phyloP scores from a whole-genome alignment of 208 protist species.

The Herpetomonas tarakana region DNA sequence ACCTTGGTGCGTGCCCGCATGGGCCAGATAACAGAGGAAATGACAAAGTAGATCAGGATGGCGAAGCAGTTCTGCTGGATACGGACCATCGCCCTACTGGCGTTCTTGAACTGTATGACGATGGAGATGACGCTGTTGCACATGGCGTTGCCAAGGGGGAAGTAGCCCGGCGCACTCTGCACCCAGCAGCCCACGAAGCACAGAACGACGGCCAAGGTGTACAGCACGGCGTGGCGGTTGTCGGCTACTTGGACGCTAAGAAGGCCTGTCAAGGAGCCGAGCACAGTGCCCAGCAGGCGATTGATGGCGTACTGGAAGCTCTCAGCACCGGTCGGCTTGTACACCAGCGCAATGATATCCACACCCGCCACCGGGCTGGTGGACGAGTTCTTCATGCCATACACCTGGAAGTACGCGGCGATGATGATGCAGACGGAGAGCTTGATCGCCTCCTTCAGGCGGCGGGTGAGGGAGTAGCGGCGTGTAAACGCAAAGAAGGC shows the following conservation, averaged over 20 bases:
- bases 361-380: slow-evolving; percentile 68
- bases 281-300: slow-evolving; percentile 80
- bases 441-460: slow-evolving; percentile 85
- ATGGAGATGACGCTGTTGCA: slow-evolving; percentile 81
- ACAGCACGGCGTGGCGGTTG: slow-evolving; percentile 49
- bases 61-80: slow-evolving; percentile 90
- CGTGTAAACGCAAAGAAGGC: slow-evolving; percentile 37
- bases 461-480: slow-evolving; percentile 61
- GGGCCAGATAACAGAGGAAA: slow-evolving; percentile 79
- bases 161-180: slow-evolving; percentile 57
- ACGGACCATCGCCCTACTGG: slow-evolving; percentile 60
- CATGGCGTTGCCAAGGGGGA: slow-evolving; percentile 67
- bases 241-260: slow-evolving; percentile 64
- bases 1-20: slow-evolving; percentile 71
- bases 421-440: slow-evolving; percentile 66
- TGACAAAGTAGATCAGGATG: slow-evolving; percentile 83
- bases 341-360: slow-evolving; percentile 81
- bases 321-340: slow-evolving; percentile 70
- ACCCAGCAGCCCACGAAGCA: slow-evolving; percentile 77
- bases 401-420: slow-evolving; percentile 74
- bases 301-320: slow-evolving; percentile 82
- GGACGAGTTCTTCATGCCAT: slow-evolving; percentile 47
- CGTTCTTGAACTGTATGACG: slow-evolving; percentile 61
- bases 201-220: slow-evolving; percentile 51
- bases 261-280: slow-evolving; percentile 66